Base-by-base conservation (phyloP, 805 yeast genomes). In the Nakazawaea populi region DNA sequence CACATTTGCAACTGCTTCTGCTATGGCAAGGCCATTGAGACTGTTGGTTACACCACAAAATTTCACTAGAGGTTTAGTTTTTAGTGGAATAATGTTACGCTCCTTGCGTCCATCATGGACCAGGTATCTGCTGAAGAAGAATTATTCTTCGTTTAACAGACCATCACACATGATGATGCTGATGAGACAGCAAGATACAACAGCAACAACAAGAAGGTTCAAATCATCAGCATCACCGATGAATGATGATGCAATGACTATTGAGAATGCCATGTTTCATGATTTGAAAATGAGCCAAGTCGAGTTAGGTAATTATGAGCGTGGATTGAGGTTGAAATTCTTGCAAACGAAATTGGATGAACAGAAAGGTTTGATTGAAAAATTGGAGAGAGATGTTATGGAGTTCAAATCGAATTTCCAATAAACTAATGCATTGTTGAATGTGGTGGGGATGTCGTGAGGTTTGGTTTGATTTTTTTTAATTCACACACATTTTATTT, bases 351-450 rank as follows among this genome's bases (percentile, higher is more conserved):
- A 39, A 29, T 39, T 49, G 40, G 44, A 38, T 7, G 36, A 44
- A 10, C 45, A 49, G 3, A 43, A 24, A 40, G 4, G 5, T 11
- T 6, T n/a, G 4, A 30, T 44, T 9, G 52, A 49, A 36, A 30
- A 44, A 28, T 44, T 49, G 35, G 48, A 49, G 29, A 38, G 38
- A 29, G 45, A 36, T 3, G 35, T 49, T n/a, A 27, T 24, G 41
- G 52, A 49, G 5, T 49, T 44, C 48, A 49, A 49, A 40, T 49
- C 52, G 9, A 44, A 44, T 32, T 49, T 49, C 28, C 18, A 42
- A 29, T 49, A 45, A 48, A 5, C n/a, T 42, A 8, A 10, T 7
- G 6, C 24, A 6, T 14, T 39, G 3, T 39, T 39, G 7, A 14
- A 14, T 18, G 34, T 41, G n/a, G n/a, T 32, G 10, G 28, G 18